phyloP scores from a whole-genome alignment of 2,329 filamentous ascomycete species.

The Paramyrothecium roridum region DNA sequence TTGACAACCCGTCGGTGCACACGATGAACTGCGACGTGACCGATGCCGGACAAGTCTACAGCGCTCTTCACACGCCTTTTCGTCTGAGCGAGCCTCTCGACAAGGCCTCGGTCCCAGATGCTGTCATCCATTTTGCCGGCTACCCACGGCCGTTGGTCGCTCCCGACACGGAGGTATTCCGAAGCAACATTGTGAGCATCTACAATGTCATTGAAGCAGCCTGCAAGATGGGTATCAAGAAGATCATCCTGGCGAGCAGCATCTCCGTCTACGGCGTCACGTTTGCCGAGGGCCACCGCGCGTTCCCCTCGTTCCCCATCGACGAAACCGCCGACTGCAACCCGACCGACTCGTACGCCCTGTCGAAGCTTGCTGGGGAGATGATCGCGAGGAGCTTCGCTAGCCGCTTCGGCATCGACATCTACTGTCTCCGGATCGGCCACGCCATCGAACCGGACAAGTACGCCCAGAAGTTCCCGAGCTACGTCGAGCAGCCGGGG shows the following conservation, averaged over 20 bases:
- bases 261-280: conserved; percentile 61
- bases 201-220: conserved; percentile 64
- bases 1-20: conserved; percentile 22
- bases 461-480: conserved; percentile 50
- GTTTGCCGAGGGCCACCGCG: conserved; percentile 55
- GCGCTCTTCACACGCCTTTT: conserved; percentile 44
- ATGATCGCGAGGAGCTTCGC: conserved; percentile 54
- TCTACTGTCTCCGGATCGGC: conserved; percentile 59
- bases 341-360: conserved; percentile 60
- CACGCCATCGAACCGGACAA: conserved; percentile 61
- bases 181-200: conserved; percentile 49
- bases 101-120: conserved; percentile 47
- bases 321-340: conserved; percentile 57
- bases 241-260: conserved; percentile 58
- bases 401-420: conserved; percentile 51
- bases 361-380: conserved; percentile 59
- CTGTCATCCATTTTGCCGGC: conserved; percentile 60
- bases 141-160: conserved; percentile 59
- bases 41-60: conserved; percentile 33
- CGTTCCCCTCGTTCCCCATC: conserved; percentile 56
- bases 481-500: conserved; percentile 46
- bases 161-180: conserved; percentile 57
- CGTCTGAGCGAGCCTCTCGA: conserved; percentile 26
- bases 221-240: conserved; percentile 58
- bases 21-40: conserved; percentile 31